Base-by-base conservation (phyloP, 1,284 basidiomycete species). In the Fomitopsis betulina region DNA sequence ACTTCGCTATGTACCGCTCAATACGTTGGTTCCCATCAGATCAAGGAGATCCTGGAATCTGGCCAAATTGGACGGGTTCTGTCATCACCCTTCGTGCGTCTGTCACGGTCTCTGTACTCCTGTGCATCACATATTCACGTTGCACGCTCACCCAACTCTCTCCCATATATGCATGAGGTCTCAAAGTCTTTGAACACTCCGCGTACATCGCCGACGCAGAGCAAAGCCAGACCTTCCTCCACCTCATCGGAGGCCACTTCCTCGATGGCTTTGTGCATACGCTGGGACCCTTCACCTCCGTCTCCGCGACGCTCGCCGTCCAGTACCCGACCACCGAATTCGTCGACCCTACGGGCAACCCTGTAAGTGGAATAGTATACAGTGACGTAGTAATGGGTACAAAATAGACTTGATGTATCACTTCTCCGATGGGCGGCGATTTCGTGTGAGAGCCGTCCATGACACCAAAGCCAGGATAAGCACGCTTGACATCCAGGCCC, bases 401-500 rank as follows among this genome's bases (percentile, higher is more conserved):
- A 6, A n/a, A 19, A 10, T n/a, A 7, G 40, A 17, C 40, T 43
- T 43, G 40, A 43, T 9, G 40, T 19, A 25, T 51, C 42, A 49
- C 8, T 50, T 17, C 33, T 38, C 13, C 10, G 19, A 21, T 23
- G 33, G n/a, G n/a, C 9, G n/a, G 19, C 33, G 30, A 35, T 40
- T 54, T 17, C 57, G 30, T 37, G 25, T 42, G 27, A 52, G 38
- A 32, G 49, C 55, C 19, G 74, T 73, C 73, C 72, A 79, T 5
- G 71, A 72, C 1, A 75, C 70, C 2, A 79, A 65, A 2, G 59
- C 59, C 5, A 72, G 69, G 3, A 79, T 58, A 40, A 75, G 35
- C 5, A 63, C 63, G 5, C 73, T 65, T 27, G 76, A 75, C 1
- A 64, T 67, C 77, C 78, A 80, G 15, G 75, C 66, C 55, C 77